Evolutionary conservation across 768 basidiomycete genomes (phyloP).

Genomic region (Kwoniella bestiolae): DNA sequence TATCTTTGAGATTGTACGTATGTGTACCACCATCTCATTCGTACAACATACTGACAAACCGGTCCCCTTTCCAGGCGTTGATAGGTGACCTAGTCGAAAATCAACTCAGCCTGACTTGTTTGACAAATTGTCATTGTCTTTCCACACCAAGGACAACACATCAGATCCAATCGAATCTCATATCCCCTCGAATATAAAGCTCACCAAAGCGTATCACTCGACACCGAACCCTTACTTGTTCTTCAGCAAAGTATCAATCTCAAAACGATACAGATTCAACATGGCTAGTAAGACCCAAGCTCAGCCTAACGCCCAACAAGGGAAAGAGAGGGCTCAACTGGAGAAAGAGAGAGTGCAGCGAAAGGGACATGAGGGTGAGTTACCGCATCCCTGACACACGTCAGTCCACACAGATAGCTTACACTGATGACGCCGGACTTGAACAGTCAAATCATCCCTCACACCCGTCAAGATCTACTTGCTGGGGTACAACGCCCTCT

Average conservation of each 20-base stretch:
- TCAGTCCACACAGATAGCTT: background rate
- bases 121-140: too few species aligned
- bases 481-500: slow-evolving; percentile 74
- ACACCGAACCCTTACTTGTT: background rate
- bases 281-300: background rate
- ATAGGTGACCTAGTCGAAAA: too few species aligned
- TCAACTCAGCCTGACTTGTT: too few species aligned
- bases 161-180: background rate
- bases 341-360: slow-evolving; percentile 28
- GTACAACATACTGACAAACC: too few species aligned
- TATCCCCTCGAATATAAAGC: background rate
- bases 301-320: background rate
- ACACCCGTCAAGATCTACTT: slow-evolving; percentile 64
- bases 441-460: slow-evolving; percentile 22
- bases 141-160: background rate
- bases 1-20: too few species aligned
- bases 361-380: slow-evolving; percentile 24
- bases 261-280: background rate
- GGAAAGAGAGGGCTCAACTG: slow-evolving; percentile 11
- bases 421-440: background rate
- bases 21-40: too few species aligned
- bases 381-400: too few species aligned
- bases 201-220: background rate
- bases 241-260: background rate
- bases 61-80: too few species aligned